Base-by-base conservation (phyloP, 768 basidiomycete species). In the Lactifluus rugatus region DNA sequence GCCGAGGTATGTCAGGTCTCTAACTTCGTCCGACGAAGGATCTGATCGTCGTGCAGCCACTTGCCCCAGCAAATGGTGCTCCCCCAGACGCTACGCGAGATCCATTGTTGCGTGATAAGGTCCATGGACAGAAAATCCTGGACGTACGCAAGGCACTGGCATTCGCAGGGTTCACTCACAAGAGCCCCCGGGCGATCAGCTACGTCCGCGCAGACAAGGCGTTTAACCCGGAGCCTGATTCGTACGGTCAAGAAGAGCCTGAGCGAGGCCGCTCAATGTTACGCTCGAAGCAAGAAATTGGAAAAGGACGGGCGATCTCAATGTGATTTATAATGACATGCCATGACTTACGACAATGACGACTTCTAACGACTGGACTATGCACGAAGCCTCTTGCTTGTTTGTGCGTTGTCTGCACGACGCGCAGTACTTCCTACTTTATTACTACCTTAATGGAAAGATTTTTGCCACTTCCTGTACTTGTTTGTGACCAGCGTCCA, bases 81-180 rank as follows among this genome's bases (percentile, higher is more conserved):
- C 81, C 87, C 60, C 78, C 82, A 60, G 87, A 97, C 67, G 84
- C 84, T 36, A 94, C 92, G 37, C 83, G 87, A 64, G 95, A 97
- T 72, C 93, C 91, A 14, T 73, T 99, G 65, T 81, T 97, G 56
- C 81, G 84, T 54, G 82, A 97, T 74, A 85, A 85, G 70, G 75
- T 85, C 54, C 85, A 96, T 68, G 94, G 95, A 46, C 81, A 82
- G 61, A 81, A 89, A 68, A 85, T 96, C 62, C 78, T 98, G 69
- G 83, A 90, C 66, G 84, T 94, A 62, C 85, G 94, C 66, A 97
- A 98, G 74, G 84, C 86, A 46, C 76, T 91, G 47, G 92, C 93
- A 21, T 95, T 93, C 72, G 89, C 87, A 58, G 90, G 89, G 51
- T 92, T 92, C 73, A 91, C 90, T 32, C 89, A 93, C 75, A 91